Evolutionary conservation across 2,329 filamentous ascomycete genomes (phyloP).

Genomic region (Colletotrichum endophyticum): DNA sequence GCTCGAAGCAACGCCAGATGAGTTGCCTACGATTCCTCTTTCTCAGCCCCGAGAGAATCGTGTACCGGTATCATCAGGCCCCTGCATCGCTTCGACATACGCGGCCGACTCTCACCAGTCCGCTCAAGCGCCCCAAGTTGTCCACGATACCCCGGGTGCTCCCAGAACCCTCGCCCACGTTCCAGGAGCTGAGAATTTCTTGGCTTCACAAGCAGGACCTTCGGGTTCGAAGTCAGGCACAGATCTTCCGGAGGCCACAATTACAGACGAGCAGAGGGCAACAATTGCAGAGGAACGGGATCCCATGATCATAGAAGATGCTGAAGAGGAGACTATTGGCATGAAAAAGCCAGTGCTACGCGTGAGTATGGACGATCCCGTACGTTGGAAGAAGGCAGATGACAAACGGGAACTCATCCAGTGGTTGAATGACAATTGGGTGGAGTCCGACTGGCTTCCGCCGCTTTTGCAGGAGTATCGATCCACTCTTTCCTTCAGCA

Average conservation of each 20-base stretch:
- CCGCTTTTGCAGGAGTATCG: background rate
- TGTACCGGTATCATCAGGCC: background rate
- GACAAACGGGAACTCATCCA: background rate
- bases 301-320: background rate
- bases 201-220: background rate
- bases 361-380: background rate
- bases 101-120: background rate
- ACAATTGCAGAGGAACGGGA: background rate
- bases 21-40: background rate
- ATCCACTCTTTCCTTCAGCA: background rate
- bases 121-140: background rate
- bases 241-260: background rate
- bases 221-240: background rate
- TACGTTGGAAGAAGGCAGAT: background rate
- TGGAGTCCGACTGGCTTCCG: slow-evolving; percentile 8
- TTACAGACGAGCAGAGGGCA: background rate
- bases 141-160: background rate
- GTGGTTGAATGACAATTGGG: background rate
- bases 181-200: background rate
- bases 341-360: background rate
- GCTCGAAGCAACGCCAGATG: background rate
- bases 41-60: background rate
- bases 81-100: background rate
- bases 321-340: background rate
- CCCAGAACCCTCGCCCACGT: background rate